Evolutionary conservation across 768 basidiomycete species (phyloP).

Genomic region (Paxillus ammoniavirescens): DNA sequence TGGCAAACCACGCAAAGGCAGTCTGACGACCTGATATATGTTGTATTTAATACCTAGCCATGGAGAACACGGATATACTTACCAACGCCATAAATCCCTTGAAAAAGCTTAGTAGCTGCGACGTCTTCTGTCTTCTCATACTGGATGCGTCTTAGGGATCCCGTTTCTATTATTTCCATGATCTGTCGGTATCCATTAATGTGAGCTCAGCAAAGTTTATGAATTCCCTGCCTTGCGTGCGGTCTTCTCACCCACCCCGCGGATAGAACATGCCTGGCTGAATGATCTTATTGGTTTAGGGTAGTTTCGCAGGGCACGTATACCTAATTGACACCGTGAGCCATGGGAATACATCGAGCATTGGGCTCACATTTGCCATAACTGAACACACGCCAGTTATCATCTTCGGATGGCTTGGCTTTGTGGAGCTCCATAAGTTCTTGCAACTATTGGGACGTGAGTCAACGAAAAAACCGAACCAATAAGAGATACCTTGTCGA

Average conservation of each 20-base stretch:
- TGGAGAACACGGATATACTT: slow-evolving; percentile 22
- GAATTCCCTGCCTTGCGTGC: slow-evolving; percentile 58
- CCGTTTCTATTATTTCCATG: slow-evolving; percentile 77
- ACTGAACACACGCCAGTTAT: slow-evolving; percentile 64
- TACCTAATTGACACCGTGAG: slow-evolving; percentile 40
- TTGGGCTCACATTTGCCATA: slow-evolving; percentile 61
- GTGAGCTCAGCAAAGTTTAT: neutral
- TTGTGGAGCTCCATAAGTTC: slow-evolving; percentile 67
- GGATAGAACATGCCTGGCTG: slow-evolving; percentile 57
- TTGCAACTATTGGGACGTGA: slow-evolving; percentile 45
- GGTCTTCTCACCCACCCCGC: slow-evolving; percentile 71
- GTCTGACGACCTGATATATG: slow-evolving; percentile 50
- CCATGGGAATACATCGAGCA: neutral
- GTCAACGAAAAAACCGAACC: neutral
- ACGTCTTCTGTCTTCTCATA: slow-evolving; percentile 70
- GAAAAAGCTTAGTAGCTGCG: slow-evolving; percentile 54
- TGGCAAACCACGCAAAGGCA: slow-evolving; percentile 71
- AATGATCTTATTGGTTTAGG: slow-evolving; percentile 56
- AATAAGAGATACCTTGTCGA: slow-evolving; percentile 55
- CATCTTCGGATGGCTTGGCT: slow-evolving; percentile 55
- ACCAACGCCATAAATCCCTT: slow-evolving; percentile 88
- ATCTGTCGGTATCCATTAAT: slow-evolving; percentile 47
- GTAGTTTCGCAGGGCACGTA: slow-evolving; percentile 54
- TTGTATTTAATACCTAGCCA: neutral
- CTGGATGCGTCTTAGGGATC: slow-evolving; percentile 62